Evolutionary conservation across 208 protist genomes (phyloP).

Genomic region (Crithidia mellificae): DNA sequence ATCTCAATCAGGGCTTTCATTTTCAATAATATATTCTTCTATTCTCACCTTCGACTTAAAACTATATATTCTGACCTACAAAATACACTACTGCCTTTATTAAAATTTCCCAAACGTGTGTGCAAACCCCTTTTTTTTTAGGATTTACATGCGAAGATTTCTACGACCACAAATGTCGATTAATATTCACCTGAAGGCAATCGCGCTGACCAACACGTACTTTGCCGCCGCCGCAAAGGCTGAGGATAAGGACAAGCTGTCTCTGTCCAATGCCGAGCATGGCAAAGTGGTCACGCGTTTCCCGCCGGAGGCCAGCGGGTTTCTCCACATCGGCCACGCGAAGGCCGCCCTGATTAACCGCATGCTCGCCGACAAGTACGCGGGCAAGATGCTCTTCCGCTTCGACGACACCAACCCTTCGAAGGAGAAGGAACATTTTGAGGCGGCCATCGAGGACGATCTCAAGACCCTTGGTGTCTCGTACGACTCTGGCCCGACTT

Average conservation of each 20-base stretch:
- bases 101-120: too few relatives aligned
- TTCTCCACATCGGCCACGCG: slow-evolving; percentile 98
- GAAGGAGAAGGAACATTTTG: slow-evolving; percentile 97
- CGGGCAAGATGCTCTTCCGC: slow-evolving; percentile 97
- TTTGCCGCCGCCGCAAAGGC: slow-evolving; percentile 30
- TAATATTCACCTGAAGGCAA: slow-evolving; percentile 74
- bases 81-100: too few relatives aligned
- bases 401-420: slow-evolving; percentile 99
- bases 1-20: too few relatives aligned
- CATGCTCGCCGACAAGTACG: slow-evolving; percentile 95
- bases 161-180: slow-evolving; percentile 40
- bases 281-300: slow-evolving; percentile 96
- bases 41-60: too few relatives aligned
- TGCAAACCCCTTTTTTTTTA: too few relatives aligned
- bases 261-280: slow-evolving; percentile 76
- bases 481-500: slow-evolving; percentile 86
- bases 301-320: slow-evolving; percentile 97
- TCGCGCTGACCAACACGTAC: slow-evolving; percentile 57
- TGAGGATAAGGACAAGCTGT: slow-evolving; percentile 72
- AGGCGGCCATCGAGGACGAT: slow-evolving; percentile 96
- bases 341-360: slow-evolving; percentile 99
- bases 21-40: too few relatives aligned
- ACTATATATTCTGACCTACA: too few relatives aligned
- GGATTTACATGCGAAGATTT: slow-evolving; percentile 50
- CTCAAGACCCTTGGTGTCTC: slow-evolving; percentile 91